A percentile compares a stretch with the other conserved stretches of the same genome.
Evolutionary conservation across 2,329 filamentous ascomycete genomes (phyloP).

Genomic region (Akanthomyces uredinophilus): DNA sequence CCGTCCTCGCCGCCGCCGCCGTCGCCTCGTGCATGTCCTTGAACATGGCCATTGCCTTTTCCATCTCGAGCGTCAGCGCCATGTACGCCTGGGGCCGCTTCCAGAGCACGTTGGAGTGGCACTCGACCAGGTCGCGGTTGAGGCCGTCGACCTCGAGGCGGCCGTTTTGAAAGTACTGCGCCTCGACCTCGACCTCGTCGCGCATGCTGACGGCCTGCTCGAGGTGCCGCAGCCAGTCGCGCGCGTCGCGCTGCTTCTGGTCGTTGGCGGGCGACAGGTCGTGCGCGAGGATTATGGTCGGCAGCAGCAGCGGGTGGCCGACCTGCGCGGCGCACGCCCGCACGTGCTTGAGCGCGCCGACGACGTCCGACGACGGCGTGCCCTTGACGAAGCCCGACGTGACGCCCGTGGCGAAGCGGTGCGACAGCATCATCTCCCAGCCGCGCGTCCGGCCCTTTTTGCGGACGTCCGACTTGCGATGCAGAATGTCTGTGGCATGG

Average conservation of each 20-base stretch:
- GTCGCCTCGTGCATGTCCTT: conserved; percentile 23
- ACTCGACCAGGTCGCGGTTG: conserved; percentile 59
- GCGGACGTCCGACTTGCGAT: conserved; percentile 61
- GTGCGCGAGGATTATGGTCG: conserved; percentile 53
- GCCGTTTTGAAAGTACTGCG: conserved; percentile 49
- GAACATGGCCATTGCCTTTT: conserved; percentile 43
- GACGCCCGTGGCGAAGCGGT: conserved; percentile 49
- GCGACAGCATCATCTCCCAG: conserved; percentile 59
- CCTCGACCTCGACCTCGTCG: conserved; percentile 52
- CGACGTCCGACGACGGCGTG: conserved; percentile 51
- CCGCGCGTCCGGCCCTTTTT: conserved; percentile 60
- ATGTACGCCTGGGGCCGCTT: conserved; percentile 58
- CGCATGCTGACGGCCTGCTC: conserved; percentile 59
- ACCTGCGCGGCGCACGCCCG: conserved; percentile 43
- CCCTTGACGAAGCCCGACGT: conserved; percentile 60
- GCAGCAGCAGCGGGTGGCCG: conserved; percentile 54
- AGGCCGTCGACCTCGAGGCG: conserved; percentile 54
- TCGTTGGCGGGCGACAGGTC: conserved; percentile 53
- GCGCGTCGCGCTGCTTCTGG: conserved; percentile 56
- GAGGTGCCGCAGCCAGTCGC: conserved; percentile 56
- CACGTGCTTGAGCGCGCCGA: conserved; percentile 45
- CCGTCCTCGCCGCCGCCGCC: conserved; percentile 20
- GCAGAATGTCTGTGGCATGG: conserved; percentile 53
- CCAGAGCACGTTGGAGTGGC: conserved; percentile 58
- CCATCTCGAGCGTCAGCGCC: conserved; percentile 46